Base-by-base conservation (phyloP, 78 protist species). In the Pigoraptor vietnamica region DNA sequence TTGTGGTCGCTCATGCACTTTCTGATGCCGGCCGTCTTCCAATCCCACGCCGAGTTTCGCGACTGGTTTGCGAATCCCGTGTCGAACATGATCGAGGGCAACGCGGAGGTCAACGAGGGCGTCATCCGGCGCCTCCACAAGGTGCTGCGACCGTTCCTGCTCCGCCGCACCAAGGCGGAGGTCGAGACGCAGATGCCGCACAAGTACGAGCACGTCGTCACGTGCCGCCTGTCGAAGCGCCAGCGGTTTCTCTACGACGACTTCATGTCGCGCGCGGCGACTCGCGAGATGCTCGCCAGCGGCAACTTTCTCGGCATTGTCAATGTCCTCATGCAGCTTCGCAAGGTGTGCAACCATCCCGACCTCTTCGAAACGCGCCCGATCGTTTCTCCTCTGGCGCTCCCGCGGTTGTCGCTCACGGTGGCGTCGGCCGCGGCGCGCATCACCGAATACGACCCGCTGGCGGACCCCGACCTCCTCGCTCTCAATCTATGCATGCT, bases 1-100 rank as follows among this genome's bases (percentile, higher is more conserved):
- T 90, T 99, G 36, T 99, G 99, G 99, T 96, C 99, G 37, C 95
- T 99, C 38, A 92, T 98, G 89, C 99, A 98, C 88, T 98, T 99
- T 67, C 89, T 99, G 48, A 97, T 99, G 99, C 99, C 98, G 83
- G 48, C 88, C 37, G 93, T 96, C 23, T 98, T 98, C 90, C 89
- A 88, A 87, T 96, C 98, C 6, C 97, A 96, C 67, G 32, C 24
- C 0, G 97, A 98, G 89, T 99, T 99, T 93, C 1, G 55, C 37
- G 95, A 95, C 25, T 97, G 98, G 98, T 97, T 97, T 91, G 39
- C 94, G 32, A 94, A 87, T 23, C 98, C 97, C 23, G 24, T 98
- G 39, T 83, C 92, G 35, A 91, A 86, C 36, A 96, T 96, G 97
- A 89, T 95, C 23, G 97, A 94, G 84, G 98, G 97, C 40, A 81